Base-by-base conservation (phyloP, 176 grass and related monocot species). In the Triticum turgidum region DNA sequence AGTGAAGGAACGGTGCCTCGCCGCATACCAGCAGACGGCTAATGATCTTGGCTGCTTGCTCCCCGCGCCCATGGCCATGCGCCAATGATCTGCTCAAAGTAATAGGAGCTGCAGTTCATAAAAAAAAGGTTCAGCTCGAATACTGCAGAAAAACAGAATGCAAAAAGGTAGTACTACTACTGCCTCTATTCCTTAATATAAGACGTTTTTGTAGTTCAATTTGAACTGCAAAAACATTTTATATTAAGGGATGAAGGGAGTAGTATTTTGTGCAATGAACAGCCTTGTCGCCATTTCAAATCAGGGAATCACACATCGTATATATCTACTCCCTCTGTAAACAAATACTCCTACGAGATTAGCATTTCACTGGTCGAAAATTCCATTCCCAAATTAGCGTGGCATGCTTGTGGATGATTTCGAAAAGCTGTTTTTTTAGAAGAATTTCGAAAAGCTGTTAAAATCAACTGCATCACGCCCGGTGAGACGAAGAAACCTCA, bases 21-120 rank as follows among this genome's bases (percentile, higher is more conserved):
- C 89, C 61, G 73, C 62, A 80, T 83, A 77, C 87, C 89, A 94
- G 90, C 58, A 52, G 85, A 92, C 77, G 77, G 85, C 82, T 30
- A 86, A 73, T 59, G 85, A 72, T 82, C 91, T 94, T 68, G 74
- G 82, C 49, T 89, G 82, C 88, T 82, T 94, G 92, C 84, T 92
- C 82, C 86, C 88, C 78, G 18, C 73, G 52, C 78, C 88, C 90
- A 91, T 94, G 85, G 44, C 85, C 89, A 91, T 94, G 81, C 54
- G 52, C 69, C 85, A 66, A 71, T 87, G 61, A 78, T 79, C 84
- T 79, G 85, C 76, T 91, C 73, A 82, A 77, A 66, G 35, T 27
- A 73, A 61, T 65, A 91, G 41, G 59, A 62, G 82, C 89, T 90
- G 87, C 87, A 88, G 75, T 74, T 58, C 52, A 3, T 0, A 8